Percentiles rank a stretch among this genome's conserved stretches.
Conservation (phyloP, 179 eudicot species). For the Beta corolliflora region DNA sequence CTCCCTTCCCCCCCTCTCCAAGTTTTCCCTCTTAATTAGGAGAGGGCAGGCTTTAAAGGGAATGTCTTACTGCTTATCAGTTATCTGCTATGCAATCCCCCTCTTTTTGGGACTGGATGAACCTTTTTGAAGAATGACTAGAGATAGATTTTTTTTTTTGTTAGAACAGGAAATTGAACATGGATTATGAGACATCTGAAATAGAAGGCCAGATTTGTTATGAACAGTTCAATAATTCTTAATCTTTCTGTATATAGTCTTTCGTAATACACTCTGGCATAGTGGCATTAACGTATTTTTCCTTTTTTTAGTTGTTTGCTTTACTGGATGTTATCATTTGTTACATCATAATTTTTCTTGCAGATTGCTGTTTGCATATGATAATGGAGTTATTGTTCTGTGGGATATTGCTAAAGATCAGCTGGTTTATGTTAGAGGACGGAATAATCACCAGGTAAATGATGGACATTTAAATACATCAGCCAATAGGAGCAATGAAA, state of each 20-base stretch:
- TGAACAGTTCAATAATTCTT: background rate
- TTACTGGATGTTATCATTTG: constrained; percentile 3
- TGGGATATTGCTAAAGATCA: constrained; percentile 83
- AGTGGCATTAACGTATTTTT: background rate
- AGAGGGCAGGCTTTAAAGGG: background rate
- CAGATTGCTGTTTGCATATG: constrained; percentile 92
- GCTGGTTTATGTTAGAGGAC: constrained; percentile 63
- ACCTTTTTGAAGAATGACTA: background rate
- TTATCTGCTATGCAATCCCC: too few species aligned
- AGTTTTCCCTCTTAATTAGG: background rate
- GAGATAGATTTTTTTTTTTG: too few species aligned
- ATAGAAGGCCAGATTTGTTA: background rate
- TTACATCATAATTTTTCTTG: constrained; percentile 20
- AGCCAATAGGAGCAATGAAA: constrained; percentile 36
- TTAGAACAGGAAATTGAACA: background rate
- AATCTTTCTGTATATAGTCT: background rate
- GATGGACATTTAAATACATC: constrained; percentile 33
- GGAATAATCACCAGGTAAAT: constrained; percentile 53
- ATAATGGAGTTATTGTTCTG: constrained; percentile 74
- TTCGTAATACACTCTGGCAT: background rate
- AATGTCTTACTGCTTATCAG: background rate
- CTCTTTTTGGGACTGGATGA: background rate
- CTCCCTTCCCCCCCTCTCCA: background rate
- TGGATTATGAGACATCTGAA: background rate
- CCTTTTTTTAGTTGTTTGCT: background rate